A percentile compares a stretch with the other conserved stretches of the same genome.
Conservation (phyloP, 306 rosid genomes). For the Vicia sativa region DNA sequence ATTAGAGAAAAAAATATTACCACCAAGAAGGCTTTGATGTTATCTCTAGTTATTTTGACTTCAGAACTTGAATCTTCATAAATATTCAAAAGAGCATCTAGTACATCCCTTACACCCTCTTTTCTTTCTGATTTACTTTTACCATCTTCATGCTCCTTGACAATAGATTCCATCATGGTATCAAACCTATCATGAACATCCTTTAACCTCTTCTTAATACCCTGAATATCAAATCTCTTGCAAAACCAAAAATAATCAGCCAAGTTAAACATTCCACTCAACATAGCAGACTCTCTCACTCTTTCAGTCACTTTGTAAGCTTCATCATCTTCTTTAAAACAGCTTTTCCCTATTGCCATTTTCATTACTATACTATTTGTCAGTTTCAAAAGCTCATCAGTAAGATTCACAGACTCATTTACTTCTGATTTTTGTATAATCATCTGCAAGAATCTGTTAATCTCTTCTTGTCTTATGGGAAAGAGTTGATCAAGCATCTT, state of each 20-base stretch:
- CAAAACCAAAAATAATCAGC: slow-evolving; percentile 56
- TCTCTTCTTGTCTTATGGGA: slow-evolving; percentile 55
- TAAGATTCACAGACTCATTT: slow-evolving; percentile 39
- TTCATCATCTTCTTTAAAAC: slow-evolving; percentile 40
- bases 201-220: slow-evolving; percentile 51
- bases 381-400: slow-evolving; percentile 48
- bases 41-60: slow-evolving; percentile 52
- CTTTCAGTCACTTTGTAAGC: slow-evolving; percentile 41
- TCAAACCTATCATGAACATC: slow-evolving; percentile 52
- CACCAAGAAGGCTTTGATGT: slow-evolving; percentile 61
- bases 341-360: slow-evolving; percentile 55
- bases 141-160: slow-evolving; percentile 56
- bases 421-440: slow-evolving; percentile 22
- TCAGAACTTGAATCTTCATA: slow-evolving; percentile 50
- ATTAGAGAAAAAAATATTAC: slow-evolving; percentile 35
- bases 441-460: slow-evolving; percentile 14
- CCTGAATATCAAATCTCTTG: slow-evolving; percentile 55
- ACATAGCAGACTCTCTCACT: slow-evolving; percentile 42
- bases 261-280: slow-evolving; percentile 42
- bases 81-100: slow-evolving; percentile 43
- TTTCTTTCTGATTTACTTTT: slow-evolving; percentile 23
- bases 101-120: slow-evolving; percentile 32
- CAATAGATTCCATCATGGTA: slow-evolving; percentile 45
- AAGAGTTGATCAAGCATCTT: slow-evolving; percentile 47
- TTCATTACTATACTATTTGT: slow-evolving; percentile 45